Evolutionary conservation across 164 flowering plant species (phyloP).

Genomic region (Kingdonia uniflora): DNA sequence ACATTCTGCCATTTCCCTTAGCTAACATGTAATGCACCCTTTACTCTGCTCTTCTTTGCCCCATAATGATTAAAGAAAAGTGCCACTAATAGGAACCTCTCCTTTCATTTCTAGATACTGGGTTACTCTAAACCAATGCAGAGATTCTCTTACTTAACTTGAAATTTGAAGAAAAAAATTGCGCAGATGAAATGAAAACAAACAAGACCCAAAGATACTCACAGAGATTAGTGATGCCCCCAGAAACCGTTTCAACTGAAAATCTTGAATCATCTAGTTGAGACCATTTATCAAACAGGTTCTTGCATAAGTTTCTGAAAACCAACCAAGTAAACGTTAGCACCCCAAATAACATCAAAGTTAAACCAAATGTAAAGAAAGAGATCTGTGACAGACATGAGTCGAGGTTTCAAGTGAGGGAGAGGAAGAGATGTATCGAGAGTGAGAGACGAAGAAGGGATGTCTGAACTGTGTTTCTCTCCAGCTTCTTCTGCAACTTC

Average conservation of each 20-base stretch:
- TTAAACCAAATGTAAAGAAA: not conserved
- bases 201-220: conserved; percentile 22
- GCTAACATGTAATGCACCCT: too few relatives aligned
- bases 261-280: conserved; percentile 54
- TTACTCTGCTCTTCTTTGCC: too few relatives aligned
- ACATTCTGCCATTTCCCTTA: too few relatives aligned
- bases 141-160: too few relatives aligned
- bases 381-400: conserved; percentile 39
- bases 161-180: too few relatives aligned
- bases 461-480: conserved; percentile 13
- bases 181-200: too few relatives aligned
- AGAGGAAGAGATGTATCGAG: conserved; percentile 55
- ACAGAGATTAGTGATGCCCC: conserved; percentile 94
- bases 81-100: too few relatives aligned
- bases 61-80: too few relatives aligned
- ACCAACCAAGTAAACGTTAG: not conserved
- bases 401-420: conserved; percentile 39
- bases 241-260: conserved; percentile 70
- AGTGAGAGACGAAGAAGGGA: conserved; percentile 41
- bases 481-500: conserved; percentile 34
- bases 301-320: conserved; percentile 67
- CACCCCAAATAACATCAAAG: not conserved
- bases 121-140: too few relatives aligned
- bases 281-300: conserved; percentile 74
- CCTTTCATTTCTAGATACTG: too few relatives aligned